phyloP scores from a whole-genome alignment of 2,329 filamentous ascomycete species.

The Sclerotinia spermophila region DNA sequence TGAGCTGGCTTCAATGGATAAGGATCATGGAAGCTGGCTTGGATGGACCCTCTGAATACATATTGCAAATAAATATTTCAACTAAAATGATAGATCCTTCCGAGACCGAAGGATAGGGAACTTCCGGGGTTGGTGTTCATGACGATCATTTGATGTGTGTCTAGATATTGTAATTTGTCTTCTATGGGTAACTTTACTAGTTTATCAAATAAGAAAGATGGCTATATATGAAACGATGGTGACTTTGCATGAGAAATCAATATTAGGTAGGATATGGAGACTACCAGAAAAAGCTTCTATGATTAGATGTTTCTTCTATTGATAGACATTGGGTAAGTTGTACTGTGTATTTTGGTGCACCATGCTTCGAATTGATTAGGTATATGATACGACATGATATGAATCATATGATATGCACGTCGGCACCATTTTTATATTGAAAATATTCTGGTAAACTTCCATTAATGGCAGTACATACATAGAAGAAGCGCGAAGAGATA shows the following conservation, averaged over 20 bases:
- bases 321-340: background rate
- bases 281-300: background rate
- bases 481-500: conserved; percentile 3
- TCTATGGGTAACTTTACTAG: background rate
- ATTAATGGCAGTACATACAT: background rate
- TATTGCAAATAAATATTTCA: background rate
- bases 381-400: background rate
- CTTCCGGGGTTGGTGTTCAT: background rate
- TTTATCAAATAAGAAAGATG: background rate
- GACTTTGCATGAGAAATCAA: background rate
- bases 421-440: too few species aligned
- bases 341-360: background rate
- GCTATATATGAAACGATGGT: background rate
- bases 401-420: too few species aligned
- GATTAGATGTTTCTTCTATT: background rate
- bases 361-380: background rate
- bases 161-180: background rate
- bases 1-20: too few species aligned
- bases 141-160: background rate
- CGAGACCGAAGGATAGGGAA: background rate
- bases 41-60: too few species aligned
- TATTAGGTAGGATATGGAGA: background rate
- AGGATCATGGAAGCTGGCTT: too few species aligned
- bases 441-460: background rate
- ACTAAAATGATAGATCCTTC: background rate